Evolutionary conservation across 2,329 filamentous ascomycete genomes (phyloP).

Genomic region (Aotearoamyces nothofagi): DNA sequence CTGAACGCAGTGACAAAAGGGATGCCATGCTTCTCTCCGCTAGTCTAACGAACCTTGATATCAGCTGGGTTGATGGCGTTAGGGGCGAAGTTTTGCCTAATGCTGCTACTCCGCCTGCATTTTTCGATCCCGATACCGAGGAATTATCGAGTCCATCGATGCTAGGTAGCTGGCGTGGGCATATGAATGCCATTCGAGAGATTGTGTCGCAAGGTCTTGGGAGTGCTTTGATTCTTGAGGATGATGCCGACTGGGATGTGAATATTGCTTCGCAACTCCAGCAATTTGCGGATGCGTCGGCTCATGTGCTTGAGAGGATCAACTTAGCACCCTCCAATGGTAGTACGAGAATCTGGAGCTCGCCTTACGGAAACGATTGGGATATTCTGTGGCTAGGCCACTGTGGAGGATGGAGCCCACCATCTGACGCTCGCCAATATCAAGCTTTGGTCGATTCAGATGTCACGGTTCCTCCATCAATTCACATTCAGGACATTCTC

Average conservation of each 20-base stretch:
- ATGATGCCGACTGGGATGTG: conserved; percentile 13
- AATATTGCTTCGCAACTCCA: neutral
- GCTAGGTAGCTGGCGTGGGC: conserved; percentile 23
- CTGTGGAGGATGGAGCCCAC: conserved; percentile 19
- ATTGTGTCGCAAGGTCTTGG: conserved; percentile 15
- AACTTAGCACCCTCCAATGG: no score
- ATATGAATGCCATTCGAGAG: conserved; percentile 20
- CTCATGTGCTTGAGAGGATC: neutral
- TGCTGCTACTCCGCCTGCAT: conserved; percentile 21
- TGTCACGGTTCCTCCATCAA: neutral
- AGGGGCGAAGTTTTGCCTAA: conserved; percentile 22
- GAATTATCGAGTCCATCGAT: neutral
- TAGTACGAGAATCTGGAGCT: conserved; percentile 7
- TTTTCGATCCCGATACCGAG: conserved; percentile 15
- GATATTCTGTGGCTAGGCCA: conserved; percentile 36
- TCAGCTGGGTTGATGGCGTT: conserved; percentile 27
- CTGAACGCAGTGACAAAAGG: conserved; percentile 29
- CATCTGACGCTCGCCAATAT: neutral
- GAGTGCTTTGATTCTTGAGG: conserved; percentile 22
- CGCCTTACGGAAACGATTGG: conserved; percentile 36
- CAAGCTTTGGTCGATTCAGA: neutral
- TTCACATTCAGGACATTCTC: neutral
- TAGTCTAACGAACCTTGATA: conserved; percentile 22
- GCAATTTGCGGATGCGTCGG: neutral
- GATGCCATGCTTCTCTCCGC: conserved; percentile 28